Percentiles rank a stretch among this genome's conserved stretches.
phyloP scores from a whole-genome alignment of 192 early-diverging fungal species.

The Geranomyces variabilis region DNA sequence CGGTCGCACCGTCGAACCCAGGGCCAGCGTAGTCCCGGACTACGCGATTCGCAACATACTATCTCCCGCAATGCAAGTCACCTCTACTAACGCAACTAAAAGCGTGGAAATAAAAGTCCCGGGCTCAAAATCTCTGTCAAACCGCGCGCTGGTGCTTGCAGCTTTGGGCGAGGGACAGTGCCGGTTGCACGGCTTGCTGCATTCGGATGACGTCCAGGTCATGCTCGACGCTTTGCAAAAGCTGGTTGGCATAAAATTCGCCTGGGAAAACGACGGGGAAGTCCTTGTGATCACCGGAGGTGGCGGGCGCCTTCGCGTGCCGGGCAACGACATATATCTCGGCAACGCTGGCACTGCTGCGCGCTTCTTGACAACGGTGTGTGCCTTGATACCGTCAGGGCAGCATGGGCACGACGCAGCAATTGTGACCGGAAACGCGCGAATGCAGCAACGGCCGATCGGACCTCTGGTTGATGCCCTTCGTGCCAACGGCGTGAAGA shows the following conservation, averaged over 20 bases:
- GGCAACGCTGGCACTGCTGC: constrained; percentile 98
- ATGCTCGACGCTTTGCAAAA: constrained; percentile 92
- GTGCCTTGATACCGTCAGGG: constrained; percentile 65
- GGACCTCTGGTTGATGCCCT: constrained; percentile 87
- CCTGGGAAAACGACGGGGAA: constrained; percentile 92
- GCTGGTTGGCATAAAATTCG: constrained; percentile 81
- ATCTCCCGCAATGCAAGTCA: constrained; percentile 73
- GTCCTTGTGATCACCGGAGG: constrained; percentile 84
- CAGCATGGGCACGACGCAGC: constrained; percentile 4
- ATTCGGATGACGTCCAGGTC: constrained; percentile 97
- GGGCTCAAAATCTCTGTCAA: constrained; percentile 97
- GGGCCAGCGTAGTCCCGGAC: constrained; percentile 84
- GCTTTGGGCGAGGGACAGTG: constrained; percentile 83
- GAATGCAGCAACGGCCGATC: constrained; percentile 97
- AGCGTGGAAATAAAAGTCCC: constrained; percentile 69
- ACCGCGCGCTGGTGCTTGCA: constrained; percentile 90
- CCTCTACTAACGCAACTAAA: not conserved
- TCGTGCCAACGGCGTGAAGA: constrained; percentile 73
- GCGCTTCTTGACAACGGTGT: constrained; percentile 90
- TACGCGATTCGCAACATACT: constrained; percentile 80
- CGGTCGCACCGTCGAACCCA: constrained; percentile 81
- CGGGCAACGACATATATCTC: constrained; percentile 80
- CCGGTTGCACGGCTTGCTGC: constrained; percentile 82
- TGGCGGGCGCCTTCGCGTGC: constrained; percentile 74
- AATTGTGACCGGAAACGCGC: constrained; percentile 89